These are phyloP conservation scores for Colletotrichum chlorophyti DNA, from an alignment of 2,329 filamentous ascomycete species.

Conservation along the genomic window DNA sequence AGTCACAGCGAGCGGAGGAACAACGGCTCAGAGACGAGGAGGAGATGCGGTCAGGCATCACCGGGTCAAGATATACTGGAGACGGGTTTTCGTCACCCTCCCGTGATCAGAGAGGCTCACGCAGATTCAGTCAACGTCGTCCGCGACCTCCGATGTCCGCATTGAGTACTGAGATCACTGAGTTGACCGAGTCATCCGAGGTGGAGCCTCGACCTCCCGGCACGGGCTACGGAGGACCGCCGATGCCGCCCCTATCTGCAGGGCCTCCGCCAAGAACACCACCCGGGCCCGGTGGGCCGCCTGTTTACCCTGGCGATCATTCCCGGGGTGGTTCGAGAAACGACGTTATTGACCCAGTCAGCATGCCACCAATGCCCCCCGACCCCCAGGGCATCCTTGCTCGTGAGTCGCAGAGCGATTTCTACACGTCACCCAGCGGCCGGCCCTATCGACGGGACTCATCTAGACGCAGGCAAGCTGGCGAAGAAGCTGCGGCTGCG, in stretches of 20 bases:
- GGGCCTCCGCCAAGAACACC: conserved; percentile 47
- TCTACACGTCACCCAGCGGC: conserved; percentile 48
- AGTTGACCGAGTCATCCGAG: conserved; percentile 43
- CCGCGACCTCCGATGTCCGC: conserved; percentile 34
- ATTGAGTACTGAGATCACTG: conserved; percentile 27
- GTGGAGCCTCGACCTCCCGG: conserved; percentile 46
- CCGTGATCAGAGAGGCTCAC: conserved; percentile 31
- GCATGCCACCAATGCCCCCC: conserved; percentile 56
- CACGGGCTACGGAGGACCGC: conserved; percentile 38
- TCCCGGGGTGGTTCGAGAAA: conserved; percentile 48
- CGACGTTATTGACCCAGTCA: conserved; percentile 38
- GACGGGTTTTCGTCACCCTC: conserved; percentile 65
- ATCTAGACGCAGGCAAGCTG: conserved; percentile 53
- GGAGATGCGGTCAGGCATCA: conserved; percentile 64
- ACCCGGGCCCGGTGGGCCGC: conserved; percentile 32
- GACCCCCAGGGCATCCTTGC: conserved; percentile 52
- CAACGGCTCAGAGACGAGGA: conserved; percentile 55
- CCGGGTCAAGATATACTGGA: conserved; percentile 71
- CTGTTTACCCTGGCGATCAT: conserved; percentile 20
- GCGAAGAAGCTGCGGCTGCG: conserved; percentile 52
- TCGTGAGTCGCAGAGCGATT: conserved; percentile 50
- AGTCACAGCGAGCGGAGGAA: conserved; percentile 54
- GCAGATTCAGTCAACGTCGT: conserved; percentile 34
- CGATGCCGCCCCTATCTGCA: conserved; percentile 45
- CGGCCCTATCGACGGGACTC: conserved; percentile 50